Conservation (phyloP, 2,329 filamentous ascomycete species). For the Aureobasidium zeae region DNA sequence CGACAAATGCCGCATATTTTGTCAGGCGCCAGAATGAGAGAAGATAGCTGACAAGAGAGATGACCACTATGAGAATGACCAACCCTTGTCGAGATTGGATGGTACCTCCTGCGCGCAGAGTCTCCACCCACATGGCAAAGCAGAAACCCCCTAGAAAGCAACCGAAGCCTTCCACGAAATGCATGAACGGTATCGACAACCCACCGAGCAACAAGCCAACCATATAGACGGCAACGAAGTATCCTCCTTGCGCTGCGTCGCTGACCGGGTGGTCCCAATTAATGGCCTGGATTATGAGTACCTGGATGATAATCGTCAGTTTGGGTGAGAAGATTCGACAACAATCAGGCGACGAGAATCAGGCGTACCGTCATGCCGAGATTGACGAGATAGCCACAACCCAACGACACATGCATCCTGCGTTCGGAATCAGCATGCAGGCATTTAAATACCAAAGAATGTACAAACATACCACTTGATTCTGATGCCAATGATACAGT, state of each 20-base stretch:
- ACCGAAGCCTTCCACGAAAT: conserved; percentile 75
- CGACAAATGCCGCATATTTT: conserved; percentile 53
- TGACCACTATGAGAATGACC: conserved; percentile 64
- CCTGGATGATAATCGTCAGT: conserved; percentile 23
- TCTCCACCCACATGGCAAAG: conserved; percentile 82
- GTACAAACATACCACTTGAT: conserved; percentile 40
- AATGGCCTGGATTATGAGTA: conserved; percentile 86
- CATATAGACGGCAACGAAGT: conserved; percentile 67
- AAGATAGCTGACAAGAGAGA: conserved; percentile 60
- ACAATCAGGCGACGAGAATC: conserved; percentile 19
- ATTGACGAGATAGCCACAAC: conserved; percentile 61
- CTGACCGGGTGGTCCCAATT: conserved; percentile 54
- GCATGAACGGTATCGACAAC: conserved; percentile 66
- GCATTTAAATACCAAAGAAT: conserved; percentile 29
- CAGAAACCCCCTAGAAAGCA: conserved; percentile 83
- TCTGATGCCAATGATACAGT: conserved; percentile 73
- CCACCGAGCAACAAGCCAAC: conserved; percentile 67
- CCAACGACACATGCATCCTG: conserved; percentile 64
- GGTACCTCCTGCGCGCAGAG: conserved; percentile 65
- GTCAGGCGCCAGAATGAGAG: conserved; percentile 66
- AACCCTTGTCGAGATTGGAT: conserved; percentile 54
- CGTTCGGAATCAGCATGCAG: conserved; percentile 22
- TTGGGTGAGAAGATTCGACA: background rate
- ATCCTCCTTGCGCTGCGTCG: conserved; percentile 72
- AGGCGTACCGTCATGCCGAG: conserved; percentile 56